Percentiles rank a stretch among this genome's conserved stretches.
Evolutionary conservation across 2,329 filamentous ascomycete genomes (phyloP).

Genomic region (Thermothelomyces thermophilus): DNA sequence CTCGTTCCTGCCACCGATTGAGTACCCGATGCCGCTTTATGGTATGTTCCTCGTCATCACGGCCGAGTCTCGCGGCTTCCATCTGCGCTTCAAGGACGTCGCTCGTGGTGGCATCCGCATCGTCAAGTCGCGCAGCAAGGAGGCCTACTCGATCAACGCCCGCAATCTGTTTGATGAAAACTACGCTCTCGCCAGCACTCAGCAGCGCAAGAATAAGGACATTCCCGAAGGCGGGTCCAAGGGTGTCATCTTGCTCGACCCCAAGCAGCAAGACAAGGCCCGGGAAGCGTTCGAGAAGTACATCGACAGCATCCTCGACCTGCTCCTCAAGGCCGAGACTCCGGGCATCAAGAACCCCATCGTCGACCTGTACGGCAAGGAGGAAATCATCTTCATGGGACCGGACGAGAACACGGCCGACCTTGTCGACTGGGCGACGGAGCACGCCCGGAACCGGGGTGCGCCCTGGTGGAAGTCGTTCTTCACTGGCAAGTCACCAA

Average conservation of each 20-base stretch:
- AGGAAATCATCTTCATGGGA: slow-evolving; percentile 98
- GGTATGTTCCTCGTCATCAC: slow-evolving; percentile 99
- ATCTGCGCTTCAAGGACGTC: slow-evolving; percentile 95
- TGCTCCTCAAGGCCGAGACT: slow-evolving; percentile 80
- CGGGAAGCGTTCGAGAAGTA: slow-evolving; percentile 97
- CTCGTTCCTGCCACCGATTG: slow-evolving; percentile 77
- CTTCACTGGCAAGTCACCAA: slow-evolving; percentile 97
- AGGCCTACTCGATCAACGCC: slow-evolving; percentile 93
- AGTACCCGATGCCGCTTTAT: slow-evolving; percentile 89
- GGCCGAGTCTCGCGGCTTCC: slow-evolving; percentile 94
- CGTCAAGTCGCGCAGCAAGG: slow-evolving; percentile 93
- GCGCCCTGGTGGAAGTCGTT: slow-evolving; percentile 99
- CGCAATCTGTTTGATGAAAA: slow-evolving; percentile 97
- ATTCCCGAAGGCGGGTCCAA: slow-evolving; percentile 98
- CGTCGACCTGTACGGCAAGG: slow-evolving; percentile 87
- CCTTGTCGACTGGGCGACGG: slow-evolving; percentile 96
- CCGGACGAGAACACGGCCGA: slow-evolving; percentile 98
- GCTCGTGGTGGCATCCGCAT: slow-evolving; percentile 96
- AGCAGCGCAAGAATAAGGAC: slow-evolving; percentile 99
- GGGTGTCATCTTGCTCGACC: slow-evolving; percentile 90
- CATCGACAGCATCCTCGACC: slow-evolving; percentile 95
- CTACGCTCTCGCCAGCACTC: slow-evolving; percentile 95
- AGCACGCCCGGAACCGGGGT: slow-evolving; percentile 78
- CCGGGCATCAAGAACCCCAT: slow-evolving; percentile 99
- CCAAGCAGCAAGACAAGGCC: slow-evolving; percentile 88